These are phyloP conservation scores for Debaryomyces fabryi DNA, from an alignment of 1,139 yeast species.

Conservation along the genomic window DNA sequence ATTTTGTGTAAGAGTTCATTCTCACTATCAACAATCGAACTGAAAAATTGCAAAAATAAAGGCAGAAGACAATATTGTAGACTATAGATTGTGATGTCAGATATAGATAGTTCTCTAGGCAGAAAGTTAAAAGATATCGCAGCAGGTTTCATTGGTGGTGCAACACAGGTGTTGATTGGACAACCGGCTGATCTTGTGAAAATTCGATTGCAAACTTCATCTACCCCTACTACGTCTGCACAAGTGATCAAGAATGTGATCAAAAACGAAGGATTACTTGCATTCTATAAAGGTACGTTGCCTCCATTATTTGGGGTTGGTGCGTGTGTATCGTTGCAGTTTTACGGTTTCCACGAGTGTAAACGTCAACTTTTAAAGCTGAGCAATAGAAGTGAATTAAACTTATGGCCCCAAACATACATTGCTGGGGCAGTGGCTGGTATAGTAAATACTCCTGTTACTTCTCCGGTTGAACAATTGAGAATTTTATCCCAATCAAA, in stretches of 20 bases:
- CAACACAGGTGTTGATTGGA: conserved; percentile 74
- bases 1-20: conserved; percentile 6
- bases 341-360: conserved; percentile 78
- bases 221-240: conserved; percentile 39
- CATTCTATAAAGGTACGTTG: conserved; percentile 57
- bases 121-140: conserved; percentile 65
- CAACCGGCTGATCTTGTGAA: conserved; percentile 76
- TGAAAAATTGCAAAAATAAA: conserved; percentile 6
- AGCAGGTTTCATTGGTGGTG: conserved; percentile 54
- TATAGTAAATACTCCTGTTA: conserved; percentile 69
- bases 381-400: conserved; percentile 35
- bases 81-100: not conserved
- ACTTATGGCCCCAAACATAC: conserved; percentile 64
- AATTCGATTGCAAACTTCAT: conserved; percentile 61
- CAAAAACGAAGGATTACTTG: conserved; percentile 61
- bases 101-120: conserved; percentile 51
- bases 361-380: conserved; percentile 54
- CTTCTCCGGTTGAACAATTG: conserved; percentile 76
- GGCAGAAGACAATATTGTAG: too few relatives aligned
- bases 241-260: conserved; percentile 57
- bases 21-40: not conserved
- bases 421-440: conserved; percentile 79
- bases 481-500: conserved; percentile 72
- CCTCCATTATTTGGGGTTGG: conserved; percentile 63
- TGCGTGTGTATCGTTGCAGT: conserved; percentile 72